Base-by-base conservation (phyloP, 306 rosid species). In the Cyclanthera cordifolia region DNA sequence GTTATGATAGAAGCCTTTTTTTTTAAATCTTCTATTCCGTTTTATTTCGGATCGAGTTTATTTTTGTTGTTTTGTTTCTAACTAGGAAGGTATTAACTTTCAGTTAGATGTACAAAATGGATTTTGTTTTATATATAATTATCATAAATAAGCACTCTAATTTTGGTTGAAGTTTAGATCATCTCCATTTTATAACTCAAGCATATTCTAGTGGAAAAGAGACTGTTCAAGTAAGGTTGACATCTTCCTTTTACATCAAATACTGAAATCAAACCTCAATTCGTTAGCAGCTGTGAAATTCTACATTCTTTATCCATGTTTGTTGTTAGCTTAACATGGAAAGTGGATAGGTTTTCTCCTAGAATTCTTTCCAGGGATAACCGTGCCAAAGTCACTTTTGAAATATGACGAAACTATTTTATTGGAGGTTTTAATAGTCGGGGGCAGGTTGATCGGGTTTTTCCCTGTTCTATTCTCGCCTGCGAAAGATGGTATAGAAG, bases 1-100 rank as follows among this genome's bases (percentile, higher is more conserved):
- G 63, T 72, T 87, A 75, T 92, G 79, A 84, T 64, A 41, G 37
- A 34, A 43, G 55, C 24, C 16, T 23, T 23, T 43, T 63, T 23
- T 43, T 63, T 41, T 5, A 20, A 10, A 21, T 15, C 23, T 53
- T 53, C 53, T 49, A 4, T 49, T 19, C 53, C 8, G 53, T 43
- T 63, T 41, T 41, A 24, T 61, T 39, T 12, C 21, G 20, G 8
- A 1, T 16, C 2, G 20, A 15, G 9, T 48, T 17, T 48, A 48
- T 16, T 48, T 20, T 16, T 48, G 52, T 16, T 15, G 8, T 61
- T 19, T 63, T 41, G 19, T 2, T 64, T 23, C 69, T 13, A 64
- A 64, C 34, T 64, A 12, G 21, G 21, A 64, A 61, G 37, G 17
- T 13, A 15, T 15, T 6, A 17, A 14, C 21, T 64, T 24, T 39